phyloP scores from a whole-genome alignment of 176 grass and related monocot species.

The Sorghum bicolor region DNA sequence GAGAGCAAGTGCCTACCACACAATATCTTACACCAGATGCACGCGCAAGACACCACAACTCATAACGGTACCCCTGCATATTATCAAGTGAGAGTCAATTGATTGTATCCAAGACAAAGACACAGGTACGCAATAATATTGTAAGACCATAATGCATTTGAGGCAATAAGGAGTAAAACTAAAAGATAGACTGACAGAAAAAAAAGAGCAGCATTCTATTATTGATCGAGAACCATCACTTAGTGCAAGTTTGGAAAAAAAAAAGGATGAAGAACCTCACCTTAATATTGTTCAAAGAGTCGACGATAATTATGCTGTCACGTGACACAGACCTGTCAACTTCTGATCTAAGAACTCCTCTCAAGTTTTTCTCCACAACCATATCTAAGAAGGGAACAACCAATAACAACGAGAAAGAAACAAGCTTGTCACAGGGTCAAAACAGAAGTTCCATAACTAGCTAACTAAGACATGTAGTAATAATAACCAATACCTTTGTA shows the following conservation, averaged over 20 bases:
- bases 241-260: background rate
- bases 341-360: constrained; percentile 92
- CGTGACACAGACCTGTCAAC: constrained; percentile 87
- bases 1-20: constrained; percentile 53
- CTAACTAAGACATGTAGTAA: background rate
- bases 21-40: constrained; percentile 93
- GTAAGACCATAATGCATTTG: background rate
- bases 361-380: constrained; percentile 86
- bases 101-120: background rate
- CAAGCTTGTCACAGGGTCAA: background rate
- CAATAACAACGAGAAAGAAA: background rate
- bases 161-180: background rate
- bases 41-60: constrained; percentile 93
- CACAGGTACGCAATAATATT: background rate
- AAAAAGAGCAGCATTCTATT: background rate
- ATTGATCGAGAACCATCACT: background rate
- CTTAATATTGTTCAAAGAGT: constrained; percentile 97
- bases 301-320: constrained; percentile 78
- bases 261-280: constrained; percentile 32
- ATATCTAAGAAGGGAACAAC: constrained; percentile 60
- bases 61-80: constrained; percentile 87
- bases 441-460: background rate
- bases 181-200: background rate
- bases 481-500: constrained; percentile 47
- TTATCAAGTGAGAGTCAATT: background rate